Percentiles rank a stretch among this genome's conserved stretches.
Conservation (phyloP, 2,329 filamentous ascomycete genomes). For the Colletotrichum acutatum region DNA sequence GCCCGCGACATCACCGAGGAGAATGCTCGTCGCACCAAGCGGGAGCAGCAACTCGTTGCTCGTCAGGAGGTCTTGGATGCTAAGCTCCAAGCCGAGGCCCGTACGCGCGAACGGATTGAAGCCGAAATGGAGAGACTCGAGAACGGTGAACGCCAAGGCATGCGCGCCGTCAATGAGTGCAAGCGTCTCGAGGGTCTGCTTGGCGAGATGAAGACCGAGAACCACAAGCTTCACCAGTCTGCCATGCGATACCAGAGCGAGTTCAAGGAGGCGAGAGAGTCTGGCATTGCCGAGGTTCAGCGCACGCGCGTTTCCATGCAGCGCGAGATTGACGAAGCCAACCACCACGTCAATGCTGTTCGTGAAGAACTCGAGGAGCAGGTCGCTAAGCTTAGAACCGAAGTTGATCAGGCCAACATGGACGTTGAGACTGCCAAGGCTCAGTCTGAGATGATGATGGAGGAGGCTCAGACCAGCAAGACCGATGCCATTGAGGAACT, state of each 20-base stretch:
- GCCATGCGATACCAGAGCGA: constrained; percentile 81
- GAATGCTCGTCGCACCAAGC: constrained; percentile 80
- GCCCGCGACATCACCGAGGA: constrained; percentile 85
- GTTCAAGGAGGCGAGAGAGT: constrained; percentile 84
- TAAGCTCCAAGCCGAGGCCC: constrained; percentile 78
- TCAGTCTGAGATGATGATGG: constrained; percentile 84
- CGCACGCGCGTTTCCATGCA: constrained; percentile 83
- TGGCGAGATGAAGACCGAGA: constrained; percentile 71
- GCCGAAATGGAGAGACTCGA: constrained; percentile 74
- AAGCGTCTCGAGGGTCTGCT: constrained; percentile 68
- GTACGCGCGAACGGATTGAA: constrained; percentile 74
- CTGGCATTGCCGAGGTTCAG: constrained; percentile 82
- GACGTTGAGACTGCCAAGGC: constrained; percentile 85
- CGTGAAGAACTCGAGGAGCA: constrained; percentile 86
- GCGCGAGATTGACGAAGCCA: constrained; percentile 83
- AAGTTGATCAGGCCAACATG: constrained; percentile 81
- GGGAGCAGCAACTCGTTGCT: constrained; percentile 82
- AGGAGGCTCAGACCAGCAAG: constrained; percentile 80
- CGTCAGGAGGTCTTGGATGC: constrained; percentile 84
- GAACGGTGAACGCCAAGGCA: constrained; percentile 71
- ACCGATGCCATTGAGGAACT: constrained; percentile 64
- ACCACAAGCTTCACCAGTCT: constrained; percentile 77
- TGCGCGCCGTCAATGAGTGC: constrained; percentile 71
- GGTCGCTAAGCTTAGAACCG: constrained; percentile 75
- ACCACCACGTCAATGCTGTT: constrained; percentile 85